Evolutionary conservation across 169 alveolate species (phyloP), one percentile per base, ranked within the genome.

Genomic region (Babesia ovis): DNA sequence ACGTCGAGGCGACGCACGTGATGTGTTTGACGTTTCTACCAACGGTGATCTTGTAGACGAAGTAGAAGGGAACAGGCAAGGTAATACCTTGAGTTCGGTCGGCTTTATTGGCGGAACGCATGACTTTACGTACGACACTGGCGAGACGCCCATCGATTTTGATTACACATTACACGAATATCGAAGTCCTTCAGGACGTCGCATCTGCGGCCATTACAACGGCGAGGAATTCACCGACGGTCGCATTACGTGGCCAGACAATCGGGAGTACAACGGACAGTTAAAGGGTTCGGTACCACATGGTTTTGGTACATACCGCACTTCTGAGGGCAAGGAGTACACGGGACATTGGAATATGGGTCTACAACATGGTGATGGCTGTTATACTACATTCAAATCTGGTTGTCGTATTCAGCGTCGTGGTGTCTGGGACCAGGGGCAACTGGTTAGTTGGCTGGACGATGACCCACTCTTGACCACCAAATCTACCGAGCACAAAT

Each of bases 351-450:
- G 93, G 90, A 41, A 37, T 43, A 43, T 68, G 42, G 95, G 95
- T 29, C 75, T 81, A 53, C 92, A 91, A 70, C 90, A 91, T 76
- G 95, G 95, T 27, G 60, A 32, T 25, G 93, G 91, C 1, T 60
- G 59, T 29, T 87, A 77, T 57, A 68, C 77, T 29, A 54, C 79
- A 25, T 48, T 54, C 39, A 58, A 59, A 41, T 73, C 35, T 27
- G 74, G 74, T 39, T 48, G 61, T 22, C 74, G 85, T 48, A 31
- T 75, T 51, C n/a, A 25, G 31, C 71, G 66, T 22, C 83, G 64
- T 20, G 83, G 83, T 12, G 39, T 71, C 31, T 71, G 83, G 83
- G 62, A 60, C 32, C 16, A 59, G 37, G 83, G 83, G 11, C 60
- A 71, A 58, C 31, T 58, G 8, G 66, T 53, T 18, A 39, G 64